Base-by-base conservation (phyloP, 2,329 filamentous ascomycete species). In the Epichloe hybrida region DNA sequence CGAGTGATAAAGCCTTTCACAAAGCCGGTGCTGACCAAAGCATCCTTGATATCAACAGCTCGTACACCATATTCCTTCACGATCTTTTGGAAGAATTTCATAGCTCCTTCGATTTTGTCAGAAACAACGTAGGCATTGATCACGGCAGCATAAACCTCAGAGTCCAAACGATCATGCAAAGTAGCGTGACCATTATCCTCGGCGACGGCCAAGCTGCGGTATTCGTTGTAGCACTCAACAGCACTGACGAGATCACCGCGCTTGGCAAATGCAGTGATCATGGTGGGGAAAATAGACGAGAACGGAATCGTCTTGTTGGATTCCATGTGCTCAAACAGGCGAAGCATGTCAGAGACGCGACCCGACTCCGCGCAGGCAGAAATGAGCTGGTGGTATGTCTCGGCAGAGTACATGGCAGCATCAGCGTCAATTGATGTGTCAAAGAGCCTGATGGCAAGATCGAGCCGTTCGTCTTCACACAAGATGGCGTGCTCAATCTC, bases 171-270 rank as follows among this genome's bases (percentile, higher is more conserved):
- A 55, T 84, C 76, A 45, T 83, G 74, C 9, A 89, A 72, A 17
- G 78, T 78, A 45, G 82, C 73, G 53, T 81, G 73, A 52, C 89
- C 89, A 39, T 77, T 80, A 65, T 96, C 86, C 63, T 93, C 79
- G 39, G 84, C 82, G 49, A 97, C 80, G n/a, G 91, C 90, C 41
- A 96, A 74, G 44, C 81, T 79, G 62, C 88, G 88, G 74, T 97
- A 97, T 68, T 95, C 88, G 56, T 94, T 91, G 70, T 96, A 98
- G 68, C 88, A 89, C 65, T 95, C 89, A 6, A 97, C 87, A 20
- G 90, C 93, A 58, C 86, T 94, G 59, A 83, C 76, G 43, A 97
- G 71, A 63, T 97, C 89, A 47, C 89, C 86, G 11, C 78, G 79
- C 41, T 79, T 78, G 54, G 88, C 88, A 63, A 95, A 97, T 0